Conservation (phyloP, 768 basidiomycete genomes). For the Tricholoma hemisulphureum region DNA sequence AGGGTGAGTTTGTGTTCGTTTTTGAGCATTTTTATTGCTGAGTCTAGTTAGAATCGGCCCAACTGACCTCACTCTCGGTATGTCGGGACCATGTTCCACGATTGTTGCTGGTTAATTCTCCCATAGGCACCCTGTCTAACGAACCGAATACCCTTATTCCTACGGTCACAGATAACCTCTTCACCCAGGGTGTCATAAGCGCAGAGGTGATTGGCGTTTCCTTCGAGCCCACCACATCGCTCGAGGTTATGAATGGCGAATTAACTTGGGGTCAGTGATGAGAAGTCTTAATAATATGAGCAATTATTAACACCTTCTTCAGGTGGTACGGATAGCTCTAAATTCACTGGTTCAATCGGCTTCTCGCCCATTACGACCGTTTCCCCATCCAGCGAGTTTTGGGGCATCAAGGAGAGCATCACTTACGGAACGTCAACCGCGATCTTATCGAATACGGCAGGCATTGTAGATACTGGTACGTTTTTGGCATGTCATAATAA, state of each 20-base stretch:
- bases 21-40: constrained; percentile 1
- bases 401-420: constrained; percentile 61
- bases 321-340: constrained; percentile 46
- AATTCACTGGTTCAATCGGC: constrained; percentile 42
- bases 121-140: constrained; percentile 33
- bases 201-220: constrained; percentile 47
- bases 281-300: constrained; percentile 12
- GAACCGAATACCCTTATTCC: constrained; percentile 36
- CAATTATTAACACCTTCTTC: neutral
- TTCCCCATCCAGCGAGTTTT: constrained; percentile 46
- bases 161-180: constrained; percentile 59
- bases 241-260: constrained; percentile 44
- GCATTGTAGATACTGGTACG: constrained; percentile 59
- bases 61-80: constrained; percentile 47
- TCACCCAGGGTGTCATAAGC: constrained; percentile 37
- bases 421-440: constrained; percentile 44
- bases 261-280: constrained; percentile 47
- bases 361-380: constrained; percentile 42
- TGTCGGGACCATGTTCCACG: constrained; percentile 7
- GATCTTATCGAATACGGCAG: constrained; percentile 47
- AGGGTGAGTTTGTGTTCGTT: constrained; percentile 40
- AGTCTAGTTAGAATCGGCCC: constrained; percentile 55
- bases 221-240: constrained; percentile 46
- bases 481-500: neutral
- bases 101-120: neutral